Conservation (phyloP, 176 grass and related monocot species). For the Stipa capillata region DNA sequence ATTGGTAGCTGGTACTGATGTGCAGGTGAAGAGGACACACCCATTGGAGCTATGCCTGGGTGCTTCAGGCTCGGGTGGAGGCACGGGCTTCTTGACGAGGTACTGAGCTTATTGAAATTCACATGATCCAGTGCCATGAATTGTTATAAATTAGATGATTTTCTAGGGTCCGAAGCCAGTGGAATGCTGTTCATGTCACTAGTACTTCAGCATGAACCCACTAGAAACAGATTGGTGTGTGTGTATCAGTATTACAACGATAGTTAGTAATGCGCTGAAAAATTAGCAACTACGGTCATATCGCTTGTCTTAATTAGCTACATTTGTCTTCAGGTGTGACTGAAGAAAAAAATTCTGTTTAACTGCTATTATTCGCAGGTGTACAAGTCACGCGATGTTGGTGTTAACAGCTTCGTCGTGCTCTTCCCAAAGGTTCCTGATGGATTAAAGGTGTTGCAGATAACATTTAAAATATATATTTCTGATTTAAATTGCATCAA, state of each 20-base stretch:
- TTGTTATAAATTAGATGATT: neutral
- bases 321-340: neutral
- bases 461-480: too few relatives aligned
- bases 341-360: neutral
- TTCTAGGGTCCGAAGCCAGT: neutral
- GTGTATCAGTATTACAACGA: neutral
- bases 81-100: slow-evolving; percentile 89
- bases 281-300: neutral
- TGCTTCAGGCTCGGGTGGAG: slow-evolving; percentile 95
- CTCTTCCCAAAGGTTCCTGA: slow-evolving; percentile 96
- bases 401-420: slow-evolving; percentile 87
- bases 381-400: slow-evolving; percentile 85
- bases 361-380: slow-evolving; percentile 43
- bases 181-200: neutral
- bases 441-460: slow-evolving; percentile 67
- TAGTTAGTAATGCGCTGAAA: neutral
- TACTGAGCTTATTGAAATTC: neutral
- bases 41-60: slow-evolving; percentile 96
- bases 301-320: neutral
- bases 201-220: neutral
- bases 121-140: neutral
- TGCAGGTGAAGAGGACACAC: slow-evolving; percentile 76
- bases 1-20: neutral
- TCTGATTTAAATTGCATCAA: neutral
- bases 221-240: neutral